Evolutionary conservation across 2,329 filamentous ascomycete species (phyloP), one percentile per base, ranked within the genome.

Genomic region (Hortaea sp.): DNA sequence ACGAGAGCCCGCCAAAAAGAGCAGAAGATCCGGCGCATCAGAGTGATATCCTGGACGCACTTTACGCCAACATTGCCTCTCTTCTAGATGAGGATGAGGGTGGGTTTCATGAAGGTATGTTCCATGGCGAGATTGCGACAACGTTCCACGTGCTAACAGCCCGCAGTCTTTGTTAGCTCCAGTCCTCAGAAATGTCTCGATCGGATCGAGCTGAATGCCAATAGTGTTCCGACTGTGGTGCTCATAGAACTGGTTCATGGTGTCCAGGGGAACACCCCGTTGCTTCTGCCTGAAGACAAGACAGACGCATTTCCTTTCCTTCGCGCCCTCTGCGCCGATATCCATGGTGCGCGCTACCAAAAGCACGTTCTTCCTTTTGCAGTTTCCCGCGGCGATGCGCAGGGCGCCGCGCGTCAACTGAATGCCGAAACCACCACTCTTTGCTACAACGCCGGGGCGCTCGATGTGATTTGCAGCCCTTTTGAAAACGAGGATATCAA

Each of bases 401-500:
- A 46, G 9, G 50, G 50, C 13, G 30, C 45, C 11, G 46, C 46
- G 11, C 34, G 40, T 10, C 28, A 41, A 29, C 35, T 52, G 28
- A 54, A 57, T 29, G 34, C 46, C 20, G 42, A 44, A 11, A 40
- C 55, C 6, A 50, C 55, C 13, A 53, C 52, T 12, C 51, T 75
- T 57, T 95, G 88, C 60, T 69, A 97, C 27, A 88, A 95, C 59
- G 79, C 85, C 4, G 92, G 92, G 32, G 90, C 90, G 7, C 75
- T 85, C 29, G 90, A 97, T 65, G 86, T 95, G 42, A 74, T 95
- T 52, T 79, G 82, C 28, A 88, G 84, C 57, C 90, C 90, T 1
- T 66, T 97, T 35, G 81, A 84, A 50, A 74, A 76, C 41, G 82
- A 86, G 44, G 60, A 60, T 29, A 52, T 63, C 27, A 52, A 57